Conservation (phyloP, 805 yeast species). For the Candida methanosorbosa region DNA sequence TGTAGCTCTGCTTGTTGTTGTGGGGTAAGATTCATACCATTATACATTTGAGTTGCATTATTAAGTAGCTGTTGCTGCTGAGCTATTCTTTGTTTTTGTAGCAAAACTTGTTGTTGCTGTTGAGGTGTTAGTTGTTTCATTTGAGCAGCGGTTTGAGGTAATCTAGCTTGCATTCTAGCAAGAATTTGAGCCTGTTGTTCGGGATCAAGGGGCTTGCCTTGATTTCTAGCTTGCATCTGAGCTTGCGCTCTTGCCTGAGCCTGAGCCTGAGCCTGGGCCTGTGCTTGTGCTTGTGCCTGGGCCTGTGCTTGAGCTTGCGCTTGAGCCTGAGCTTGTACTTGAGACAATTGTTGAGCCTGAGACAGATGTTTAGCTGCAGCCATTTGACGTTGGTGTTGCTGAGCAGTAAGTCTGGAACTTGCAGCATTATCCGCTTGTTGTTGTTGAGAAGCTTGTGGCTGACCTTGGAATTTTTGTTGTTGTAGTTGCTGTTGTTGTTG, state of each 20-base stretch:
- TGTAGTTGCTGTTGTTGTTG: slow-evolving; percentile 12
- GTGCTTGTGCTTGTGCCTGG: slow-evolving; percentile 5
- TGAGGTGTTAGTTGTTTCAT: slow-evolving; percentile 8
- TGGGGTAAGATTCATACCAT: neutral
- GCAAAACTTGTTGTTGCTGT: slow-evolving; percentile 9
- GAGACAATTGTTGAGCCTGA: neutral
- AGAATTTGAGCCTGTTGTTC: slow-evolving; percentile 2
- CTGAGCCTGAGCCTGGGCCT: slow-evolving; percentile 2
- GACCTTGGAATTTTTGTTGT: neutral
- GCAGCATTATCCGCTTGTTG: slow-evolving; percentile 10
- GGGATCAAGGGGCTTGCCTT: slow-evolving; percentile 1
- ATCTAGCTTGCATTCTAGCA: slow-evolving; percentile 1
- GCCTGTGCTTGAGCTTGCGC: neutral
- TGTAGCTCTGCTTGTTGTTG: neutral
- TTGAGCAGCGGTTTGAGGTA: slow-evolving; percentile 1
- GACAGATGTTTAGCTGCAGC: slow-evolving; percentile 1
- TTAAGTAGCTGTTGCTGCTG: slow-evolving; percentile 14
- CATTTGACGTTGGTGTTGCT: slow-evolving; percentile 1
- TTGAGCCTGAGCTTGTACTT: neutral
- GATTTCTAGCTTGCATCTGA: slow-evolving; percentile 2
- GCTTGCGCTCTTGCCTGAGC: slow-evolving; percentile 1
- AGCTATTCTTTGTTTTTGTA: slow-evolving; percentile 8
- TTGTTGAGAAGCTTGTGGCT: slow-evolving; percentile 2
- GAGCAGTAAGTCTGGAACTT: slow-evolving; percentile 13
- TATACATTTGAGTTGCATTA: neutral